Base-by-base conservation (phyloP, 345 rosid genomes). In the Anacardium occidentale region DNA sequence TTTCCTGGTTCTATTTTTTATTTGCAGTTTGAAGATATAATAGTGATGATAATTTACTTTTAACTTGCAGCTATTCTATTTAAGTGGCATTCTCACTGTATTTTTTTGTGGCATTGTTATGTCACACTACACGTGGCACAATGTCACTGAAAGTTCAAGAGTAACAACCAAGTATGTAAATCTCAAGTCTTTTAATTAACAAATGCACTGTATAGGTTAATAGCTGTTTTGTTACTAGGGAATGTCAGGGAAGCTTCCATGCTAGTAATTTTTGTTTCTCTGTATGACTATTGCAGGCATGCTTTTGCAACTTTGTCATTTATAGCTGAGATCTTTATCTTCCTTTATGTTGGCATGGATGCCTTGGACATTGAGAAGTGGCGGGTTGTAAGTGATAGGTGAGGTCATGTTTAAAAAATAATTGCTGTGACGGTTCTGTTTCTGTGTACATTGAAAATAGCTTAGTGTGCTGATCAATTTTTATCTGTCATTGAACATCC, bases 81-180 rank as follows among this genome's bases (percentile, higher is more conserved):
- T 94, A 44, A 94, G 98, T 69, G 96, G 89, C 72, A 94, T 94
- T 75, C 92, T 94, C 77, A 92, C 98, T 0, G 97, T 94, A 12
- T 94, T 94, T 87, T 94, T 94, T 70, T 92, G 98, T 61, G 98
- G 98, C 74, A 94, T 94, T 69, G 91, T 87, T 62, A 94, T 95
- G 99, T 92, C 99, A 64, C 98, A 92, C 66, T 95, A 92, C 69
- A 95, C 99, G 12, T 92, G 99, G 99, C 98, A 94, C 70, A 92
- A 94, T 58, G 90, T 94, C 69, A 90, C 98, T 24, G 89, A 90
- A 74, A 86, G 96, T 69, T 95, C 98, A 70, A 88, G 96, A 79
- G 96, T 95, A 47, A 92, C 98, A 22, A 92, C 98, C 0, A 92
- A 88, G 98, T 94, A 84, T 5, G 91, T 76, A 8, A 32, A 65